A percentile compares a stretch with the other conserved stretches of the same genome.
These are phyloP conservation scores for Fomes fomentarius DNA, from an alignment of 1,284 basidiomycete species.

Conservation along the genomic window DNA sequence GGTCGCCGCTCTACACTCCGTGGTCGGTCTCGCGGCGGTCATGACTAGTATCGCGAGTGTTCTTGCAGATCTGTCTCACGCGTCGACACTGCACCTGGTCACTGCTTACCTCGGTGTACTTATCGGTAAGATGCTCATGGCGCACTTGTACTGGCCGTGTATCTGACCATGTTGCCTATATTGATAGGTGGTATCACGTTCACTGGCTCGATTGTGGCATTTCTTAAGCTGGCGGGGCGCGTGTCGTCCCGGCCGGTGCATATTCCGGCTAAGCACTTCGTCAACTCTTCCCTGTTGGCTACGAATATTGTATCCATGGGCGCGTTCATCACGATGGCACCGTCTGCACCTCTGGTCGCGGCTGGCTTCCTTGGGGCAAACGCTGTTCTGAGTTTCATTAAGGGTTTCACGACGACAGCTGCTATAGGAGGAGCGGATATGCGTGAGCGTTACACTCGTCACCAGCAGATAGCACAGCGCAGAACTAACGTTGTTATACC, in stretches of 20 bases:
- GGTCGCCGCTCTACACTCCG: constrained; percentile 75
- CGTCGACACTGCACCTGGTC: constrained; percentile 73
- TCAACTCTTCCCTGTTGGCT: constrained; percentile 71
- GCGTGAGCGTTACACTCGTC: constrained; percentile 56
- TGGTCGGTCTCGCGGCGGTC: constrained; percentile 85
- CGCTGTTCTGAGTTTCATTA: constrained; percentile 76
- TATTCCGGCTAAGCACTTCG: constrained; percentile 75
- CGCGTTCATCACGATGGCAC: constrained; percentile 73
- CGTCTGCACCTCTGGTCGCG: constrained; percentile 70
- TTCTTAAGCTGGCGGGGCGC: constrained; percentile 80
- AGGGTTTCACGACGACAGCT: constrained; percentile 83
- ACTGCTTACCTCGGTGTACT: constrained; percentile 86
- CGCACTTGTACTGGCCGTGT: constrained; percentile 14
- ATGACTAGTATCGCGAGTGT: constrained; percentile 83
- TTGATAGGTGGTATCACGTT: constrained; percentile 80
- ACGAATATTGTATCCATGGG: constrained; percentile 73
- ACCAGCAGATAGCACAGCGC: neutral
- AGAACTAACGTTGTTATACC: neutral
- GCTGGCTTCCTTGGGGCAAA: constrained; percentile 78
- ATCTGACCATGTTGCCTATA: too few relatives aligned
- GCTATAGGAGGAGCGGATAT: constrained; percentile 90
- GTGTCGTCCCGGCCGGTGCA: constrained; percentile 75
- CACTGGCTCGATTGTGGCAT: constrained; percentile 86
- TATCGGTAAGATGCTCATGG: constrained; percentile 53
- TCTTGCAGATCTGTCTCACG: constrained; percentile 64